phyloP scores from a whole-genome alignment of 2,329 filamentous ascomycete species.

The Talaromyces sp. region DNA sequence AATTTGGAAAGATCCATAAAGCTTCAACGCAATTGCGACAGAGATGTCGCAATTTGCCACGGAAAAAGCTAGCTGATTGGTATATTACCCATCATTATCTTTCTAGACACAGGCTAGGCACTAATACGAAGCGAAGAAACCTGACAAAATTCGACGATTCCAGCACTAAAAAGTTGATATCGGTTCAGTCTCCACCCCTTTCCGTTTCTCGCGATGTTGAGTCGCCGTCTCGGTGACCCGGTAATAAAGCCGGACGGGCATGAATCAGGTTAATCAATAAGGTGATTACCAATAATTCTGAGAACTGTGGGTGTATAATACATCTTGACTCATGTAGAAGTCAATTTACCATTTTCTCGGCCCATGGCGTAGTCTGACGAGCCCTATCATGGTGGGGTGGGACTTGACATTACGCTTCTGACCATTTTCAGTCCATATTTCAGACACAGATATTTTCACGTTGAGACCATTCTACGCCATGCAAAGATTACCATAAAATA shows the following conservation, averaged over 20 bases:
- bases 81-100: neutral
- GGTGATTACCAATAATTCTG: neutral
- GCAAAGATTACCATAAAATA: neutral
- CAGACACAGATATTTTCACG: neutral
- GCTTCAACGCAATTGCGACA: constrained; percentile 4
- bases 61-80: neutral
- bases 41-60: constrained; percentile 13
- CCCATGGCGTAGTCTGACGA: neutral
- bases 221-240: constrained; percentile 8
- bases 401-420: neutral
- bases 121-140: neutral
- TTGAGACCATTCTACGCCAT: neutral
- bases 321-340: neutral
- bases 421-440: neutral
- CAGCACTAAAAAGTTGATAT: neutral
- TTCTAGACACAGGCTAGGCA: neutral
- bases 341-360: neutral
- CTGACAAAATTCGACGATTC: neutral
- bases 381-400: neutral
- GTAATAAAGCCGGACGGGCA: neutral
- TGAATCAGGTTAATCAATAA: neutral
- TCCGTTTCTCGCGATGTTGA: neutral
- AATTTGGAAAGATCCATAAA: neutral
- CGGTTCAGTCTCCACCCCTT: neutral
- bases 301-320: neutral